These are phyloP conservation scores for Cladosporium cucumerinum DNA, from an alignment of 2,329 filamentous ascomycete genomes.

Conservation along the genomic window DNA sequence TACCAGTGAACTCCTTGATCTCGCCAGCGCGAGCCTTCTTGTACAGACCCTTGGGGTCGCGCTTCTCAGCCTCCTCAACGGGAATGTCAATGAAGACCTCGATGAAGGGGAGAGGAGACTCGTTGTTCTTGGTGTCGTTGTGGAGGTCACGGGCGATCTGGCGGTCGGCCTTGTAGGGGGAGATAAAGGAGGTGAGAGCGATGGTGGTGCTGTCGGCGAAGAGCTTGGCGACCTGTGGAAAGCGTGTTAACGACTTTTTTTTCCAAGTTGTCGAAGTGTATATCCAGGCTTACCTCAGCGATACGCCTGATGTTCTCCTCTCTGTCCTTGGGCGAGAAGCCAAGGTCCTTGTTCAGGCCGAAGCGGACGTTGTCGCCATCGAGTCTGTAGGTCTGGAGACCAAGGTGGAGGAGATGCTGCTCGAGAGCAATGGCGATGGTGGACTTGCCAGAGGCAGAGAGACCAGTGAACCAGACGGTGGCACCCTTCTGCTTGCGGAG, in stretches of 20 bases:
- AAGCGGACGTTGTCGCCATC: constrained; percentile 99
- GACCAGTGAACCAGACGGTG: constrained; percentile 96
- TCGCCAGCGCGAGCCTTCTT: constrained; percentile 92
- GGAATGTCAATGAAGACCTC: constrained; percentile 93
- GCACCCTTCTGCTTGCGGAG: constrained; percentile 81
- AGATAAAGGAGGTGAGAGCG: constrained; percentile 95
- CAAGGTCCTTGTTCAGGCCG: constrained; percentile 95
- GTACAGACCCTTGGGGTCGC: constrained; percentile 96
- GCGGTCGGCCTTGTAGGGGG: constrained; percentile 85
- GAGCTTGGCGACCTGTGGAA: constrained; percentile 74
- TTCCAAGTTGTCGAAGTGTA: too few species aligned
- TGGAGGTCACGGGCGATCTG: constrained; percentile 79
- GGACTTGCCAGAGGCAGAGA: constrained; percentile 94
- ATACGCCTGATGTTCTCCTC: constrained; percentile 98
- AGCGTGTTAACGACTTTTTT: not conserved
- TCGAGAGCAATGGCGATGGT: constrained; percentile 95
- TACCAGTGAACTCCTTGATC: constrained; percentile 96
- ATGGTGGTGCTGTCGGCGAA: constrained; percentile 88
- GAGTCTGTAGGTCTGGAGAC: constrained; percentile 81
- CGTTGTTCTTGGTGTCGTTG: constrained; percentile 55
- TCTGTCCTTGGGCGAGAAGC: constrained; percentile 87
- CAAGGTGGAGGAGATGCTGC: constrained; percentile 88
- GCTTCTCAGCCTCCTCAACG: constrained; percentile 85
- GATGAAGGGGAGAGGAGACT: constrained; percentile 73
- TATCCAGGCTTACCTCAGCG: constrained; percentile 56